Evolutionary conservation across 768 basidiomycete species (phyloP).

Genomic region (Leucogyrophana mollusca): DNA sequence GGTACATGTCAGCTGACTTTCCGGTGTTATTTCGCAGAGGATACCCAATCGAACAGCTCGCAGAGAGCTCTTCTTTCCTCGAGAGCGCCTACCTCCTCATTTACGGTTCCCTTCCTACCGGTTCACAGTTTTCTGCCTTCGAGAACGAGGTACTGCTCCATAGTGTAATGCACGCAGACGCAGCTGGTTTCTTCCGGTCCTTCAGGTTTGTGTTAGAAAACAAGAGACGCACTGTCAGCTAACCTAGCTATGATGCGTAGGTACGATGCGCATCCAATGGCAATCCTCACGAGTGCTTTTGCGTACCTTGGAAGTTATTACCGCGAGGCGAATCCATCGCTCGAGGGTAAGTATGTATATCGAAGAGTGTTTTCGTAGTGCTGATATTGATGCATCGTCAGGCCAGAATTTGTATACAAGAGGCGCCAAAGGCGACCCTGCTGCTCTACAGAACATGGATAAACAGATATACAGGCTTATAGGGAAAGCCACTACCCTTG

Average conservation of each 20-base stretch:
- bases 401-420: constrained; percentile 79
- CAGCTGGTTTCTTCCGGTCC: constrained; percentile 65
- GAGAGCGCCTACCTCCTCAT: constrained; percentile 86
- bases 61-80: constrained; percentile 73
- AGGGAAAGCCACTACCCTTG: constrained; percentile 86
- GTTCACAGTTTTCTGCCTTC: constrained; percentile 59
- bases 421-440: constrained; percentile 60
- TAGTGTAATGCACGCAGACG: constrained; percentile 62
- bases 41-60: constrained; percentile 91
- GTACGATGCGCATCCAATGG: constrained; percentile 92
- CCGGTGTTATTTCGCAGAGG: constrained; percentile 48
- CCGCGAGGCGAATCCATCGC: constrained; percentile 82
- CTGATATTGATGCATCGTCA: constrained; percentile 21
- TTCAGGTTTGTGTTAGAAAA: constrained; percentile 45
- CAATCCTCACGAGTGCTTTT: constrained; percentile 83
- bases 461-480: constrained; percentile 89
- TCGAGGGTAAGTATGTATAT: constrained; percentile 65
- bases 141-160: constrained; percentile 80
- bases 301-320: constrained; percentile 89
- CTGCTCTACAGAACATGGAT: constrained; percentile 79
- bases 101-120: constrained; percentile 77
- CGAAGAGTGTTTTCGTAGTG: neutral
- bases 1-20: neutral
- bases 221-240: neutral
- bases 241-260: constrained; percentile 36